Evolutionary conservation across 352 stramenopile genomes (phyloP).

Genomic region (Globisporangium irregulare): DNA sequence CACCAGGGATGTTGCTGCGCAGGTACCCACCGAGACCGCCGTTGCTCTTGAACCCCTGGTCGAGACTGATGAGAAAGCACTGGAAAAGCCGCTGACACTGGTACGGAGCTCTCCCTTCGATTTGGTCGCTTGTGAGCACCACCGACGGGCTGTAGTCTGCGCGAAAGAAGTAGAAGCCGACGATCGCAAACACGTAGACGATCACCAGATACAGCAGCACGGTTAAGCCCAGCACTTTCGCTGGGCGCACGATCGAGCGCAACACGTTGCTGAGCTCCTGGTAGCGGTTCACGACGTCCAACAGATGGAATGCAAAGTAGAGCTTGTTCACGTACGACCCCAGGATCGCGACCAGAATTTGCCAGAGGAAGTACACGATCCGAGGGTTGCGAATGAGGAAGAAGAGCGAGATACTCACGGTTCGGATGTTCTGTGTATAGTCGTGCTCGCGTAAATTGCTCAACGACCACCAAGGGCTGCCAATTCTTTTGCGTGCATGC

Average conservation of each 20-base stretch:
- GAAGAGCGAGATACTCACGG: slow-evolving; percentile 40
- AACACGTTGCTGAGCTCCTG: slow-evolving; percentile 72
- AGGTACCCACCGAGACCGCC: slow-evolving; percentile 59
- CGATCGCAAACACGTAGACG: slow-evolving; percentile 70
- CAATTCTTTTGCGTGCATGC: background rate
- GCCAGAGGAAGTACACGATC: slow-evolving; percentile 53
- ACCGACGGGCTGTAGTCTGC: slow-evolving; percentile 47
- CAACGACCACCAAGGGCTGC: too few relatives aligned
- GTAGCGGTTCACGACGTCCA: slow-evolving; percentile 79
- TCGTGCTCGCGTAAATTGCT: background rate
- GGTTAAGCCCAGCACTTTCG: slow-evolving; percentile 56
- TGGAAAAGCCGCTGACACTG: slow-evolving; percentile 67
- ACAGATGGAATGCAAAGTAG: slow-evolving; percentile 73
- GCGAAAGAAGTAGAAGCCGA: slow-evolving; percentile 75
- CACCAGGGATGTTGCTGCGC: slow-evolving; percentile 32
- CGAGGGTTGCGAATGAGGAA: slow-evolving; percentile 54
- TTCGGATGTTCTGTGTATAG: slow-evolving; percentile 16
- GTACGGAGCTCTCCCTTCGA: slow-evolving; percentile 37
- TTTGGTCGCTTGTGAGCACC: slow-evolving; percentile 30
- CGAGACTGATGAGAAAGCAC: slow-evolving; percentile 68
- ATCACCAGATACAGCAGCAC: slow-evolving; percentile 67
- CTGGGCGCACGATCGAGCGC: slow-evolving; percentile 54
- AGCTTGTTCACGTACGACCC: slow-evolving; percentile 69
- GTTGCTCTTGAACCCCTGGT: slow-evolving; percentile 70
- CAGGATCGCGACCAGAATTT: slow-evolving; percentile 57